Percentiles rank a stretch among this genome's conserved stretches.
These are phyloP conservation scores for Epithemia pelagica DNA, from an alignment of 108 stramenopile genomes.

Conservation along the genomic window DNA sequence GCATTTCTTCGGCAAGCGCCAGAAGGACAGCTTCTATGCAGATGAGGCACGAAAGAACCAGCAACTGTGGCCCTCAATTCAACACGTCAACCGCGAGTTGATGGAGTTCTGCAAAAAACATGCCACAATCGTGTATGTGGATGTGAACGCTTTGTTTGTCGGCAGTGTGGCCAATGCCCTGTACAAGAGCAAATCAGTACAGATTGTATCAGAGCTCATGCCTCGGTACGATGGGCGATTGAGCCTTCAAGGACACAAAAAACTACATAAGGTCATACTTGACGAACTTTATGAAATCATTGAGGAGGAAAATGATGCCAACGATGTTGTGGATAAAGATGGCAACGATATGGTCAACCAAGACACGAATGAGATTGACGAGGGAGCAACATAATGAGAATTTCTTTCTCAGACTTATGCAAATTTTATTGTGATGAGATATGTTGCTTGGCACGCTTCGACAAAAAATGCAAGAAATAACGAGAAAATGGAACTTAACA, in stretches of 20 bases:
- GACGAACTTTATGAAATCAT: conserved; percentile 21
- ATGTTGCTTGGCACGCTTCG: too few species aligned
- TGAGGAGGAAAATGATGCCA: conserved; percentile 19
- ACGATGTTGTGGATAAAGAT: conserved; percentile 12
- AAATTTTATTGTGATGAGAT: too few species aligned
- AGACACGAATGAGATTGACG: not conserved
- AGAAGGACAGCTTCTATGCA: not conserved
- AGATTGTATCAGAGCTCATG: conserved; percentile 27
- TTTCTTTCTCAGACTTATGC: too few species aligned
- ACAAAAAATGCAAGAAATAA: too few species aligned
- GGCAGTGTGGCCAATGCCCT: conserved; percentile 22
- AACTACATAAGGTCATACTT: conserved; percentile 14
- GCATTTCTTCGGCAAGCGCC: not conserved
- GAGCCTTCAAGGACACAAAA: conserved; percentile 18
- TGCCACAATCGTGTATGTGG: conserved; percentile 26
- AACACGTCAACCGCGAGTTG: conserved; percentile 25
- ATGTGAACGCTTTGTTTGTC: conserved; percentile 28
- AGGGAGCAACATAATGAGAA: not conserved
- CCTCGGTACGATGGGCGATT: conserved; percentile 22
- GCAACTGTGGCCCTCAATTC: conserved; percentile 31
- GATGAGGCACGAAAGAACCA: conserved; percentile 10
- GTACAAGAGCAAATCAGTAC: conserved; percentile 5
- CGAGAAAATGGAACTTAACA: too few species aligned
- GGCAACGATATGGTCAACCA: not conserved
- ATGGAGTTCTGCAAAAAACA: conserved; percentile 25